Percentiles rank a stretch among this genome's conserved stretches.
Evolutionary conservation across 106 monocot genomes (phyloP).

Genomic region (Apostasia ramifera): DNA sequence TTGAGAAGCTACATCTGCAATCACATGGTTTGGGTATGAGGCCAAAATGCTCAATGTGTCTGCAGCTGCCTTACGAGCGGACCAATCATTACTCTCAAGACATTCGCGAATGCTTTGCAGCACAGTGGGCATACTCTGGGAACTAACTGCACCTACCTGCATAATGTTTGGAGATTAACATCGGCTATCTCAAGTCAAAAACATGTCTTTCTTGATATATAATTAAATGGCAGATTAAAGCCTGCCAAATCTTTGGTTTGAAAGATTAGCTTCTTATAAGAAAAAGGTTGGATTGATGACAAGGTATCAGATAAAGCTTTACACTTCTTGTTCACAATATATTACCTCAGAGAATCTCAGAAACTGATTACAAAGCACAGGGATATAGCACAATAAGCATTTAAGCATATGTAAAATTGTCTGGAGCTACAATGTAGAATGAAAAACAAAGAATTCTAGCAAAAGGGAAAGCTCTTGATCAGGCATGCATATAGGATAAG

Average conservation of each 20-base stretch:
- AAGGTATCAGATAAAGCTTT: not conserved
- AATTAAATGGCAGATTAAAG: not conserved
- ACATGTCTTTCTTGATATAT: not conserved
- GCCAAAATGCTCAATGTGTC: slow-evolving; percentile 71
- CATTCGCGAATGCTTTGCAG: slow-evolving; percentile 81
- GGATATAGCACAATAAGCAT: too few relatives aligned
- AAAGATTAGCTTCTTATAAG: not conserved
- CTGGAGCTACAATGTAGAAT: too few relatives aligned
- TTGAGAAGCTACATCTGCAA: slow-evolving; percentile 54
- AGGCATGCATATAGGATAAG: too few relatives aligned
- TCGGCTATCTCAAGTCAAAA: not conserved
- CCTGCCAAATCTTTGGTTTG: not conserved
- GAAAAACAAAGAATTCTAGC: too few relatives aligned
- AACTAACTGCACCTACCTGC: slow-evolving; percentile 83
- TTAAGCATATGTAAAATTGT: too few relatives aligned
- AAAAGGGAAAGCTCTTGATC: too few relatives aligned
- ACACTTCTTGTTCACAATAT: not conserved
- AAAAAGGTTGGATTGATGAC: not conserved
- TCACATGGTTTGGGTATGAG: slow-evolving; percentile 61
- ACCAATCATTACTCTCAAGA: slow-evolving; percentile 88
- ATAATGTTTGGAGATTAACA: not conserved
- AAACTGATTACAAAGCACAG: too few relatives aligned
- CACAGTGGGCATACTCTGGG: slow-evolving; percentile 58
- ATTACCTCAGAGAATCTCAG: not conserved
- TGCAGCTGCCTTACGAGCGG: slow-evolving; percentile 89